These are phyloP conservation scores for Darksidea phi DNA, from an alignment of 495 filamentous ascomycete genomes.

Conservation along the genomic window DNA sequence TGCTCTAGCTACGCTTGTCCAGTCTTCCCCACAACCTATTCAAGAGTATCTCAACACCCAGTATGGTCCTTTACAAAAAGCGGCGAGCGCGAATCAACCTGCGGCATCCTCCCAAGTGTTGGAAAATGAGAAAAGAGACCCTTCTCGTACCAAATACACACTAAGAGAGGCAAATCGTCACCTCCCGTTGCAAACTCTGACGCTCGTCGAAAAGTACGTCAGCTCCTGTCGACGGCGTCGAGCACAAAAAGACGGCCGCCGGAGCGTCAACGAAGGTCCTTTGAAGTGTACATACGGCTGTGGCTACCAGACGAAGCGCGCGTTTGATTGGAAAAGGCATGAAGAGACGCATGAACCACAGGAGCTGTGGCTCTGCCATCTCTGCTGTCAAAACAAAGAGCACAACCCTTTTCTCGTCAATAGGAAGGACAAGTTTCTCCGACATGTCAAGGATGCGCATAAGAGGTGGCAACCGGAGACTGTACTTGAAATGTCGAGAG, in stretches of 20 bases:
- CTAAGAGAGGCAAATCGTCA: conserved; percentile 14
- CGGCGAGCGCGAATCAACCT: not conserved
- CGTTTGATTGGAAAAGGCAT: conserved; percentile 33
- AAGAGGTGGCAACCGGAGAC: conserved; percentile 9
- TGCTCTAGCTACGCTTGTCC: conserved; percentile 21
- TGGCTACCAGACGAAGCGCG: conserved; percentile 29
- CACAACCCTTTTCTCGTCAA: conserved; percentile 30
- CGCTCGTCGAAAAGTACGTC: conserved; percentile 25
- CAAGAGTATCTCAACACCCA: conserved; percentile 20
- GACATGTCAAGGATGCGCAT: conserved; percentile 28
- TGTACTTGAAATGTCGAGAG: conserved; percentile 22
- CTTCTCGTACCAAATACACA: conserved; percentile 6
- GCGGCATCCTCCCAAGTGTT: not conserved
- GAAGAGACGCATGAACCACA: conserved; percentile 37
- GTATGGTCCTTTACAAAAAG: not conserved
- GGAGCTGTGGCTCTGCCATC: conserved; percentile 30
- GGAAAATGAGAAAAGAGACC: not conserved
- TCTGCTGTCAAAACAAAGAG: conserved; percentile 12
- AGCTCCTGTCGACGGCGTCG: conserved; percentile 11
- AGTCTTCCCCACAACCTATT: conserved; percentile 6
- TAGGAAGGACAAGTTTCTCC: conserved; percentile 30
- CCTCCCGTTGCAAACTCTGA: conserved; percentile 8
- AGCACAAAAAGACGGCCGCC: conserved; percentile 23
- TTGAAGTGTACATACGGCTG: conserved; percentile 30
- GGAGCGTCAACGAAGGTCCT: conserved; percentile 22